A percentile compares a stretch with the other conserved stretches of the same genome.
Evolutionary conservation across 208 protist species (phyloP).

Genomic region (Crithidia mellificae): DNA sequence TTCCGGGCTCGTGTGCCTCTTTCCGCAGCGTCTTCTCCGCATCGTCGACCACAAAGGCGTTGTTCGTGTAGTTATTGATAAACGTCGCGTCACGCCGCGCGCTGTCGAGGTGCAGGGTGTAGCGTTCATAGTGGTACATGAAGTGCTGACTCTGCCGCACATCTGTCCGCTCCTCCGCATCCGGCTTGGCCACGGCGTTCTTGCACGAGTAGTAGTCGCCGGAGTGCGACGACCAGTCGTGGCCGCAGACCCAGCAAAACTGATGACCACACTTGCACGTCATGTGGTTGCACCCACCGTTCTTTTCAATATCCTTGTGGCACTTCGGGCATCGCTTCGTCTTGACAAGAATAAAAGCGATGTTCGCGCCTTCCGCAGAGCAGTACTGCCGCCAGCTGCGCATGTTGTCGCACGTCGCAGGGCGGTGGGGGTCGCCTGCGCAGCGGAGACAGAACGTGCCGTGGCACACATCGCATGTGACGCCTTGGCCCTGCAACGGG

Average conservation of each 20-base stretch:
- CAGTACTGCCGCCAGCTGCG: conserved; percentile 52
- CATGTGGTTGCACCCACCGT: conserved; percentile 93
- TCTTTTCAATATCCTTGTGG: conserved; percentile 85
- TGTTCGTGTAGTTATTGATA: neutral
- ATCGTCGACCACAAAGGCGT: neutral
- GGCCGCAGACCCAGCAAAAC: conserved; percentile 88
- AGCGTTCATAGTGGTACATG: conserved; percentile 30
- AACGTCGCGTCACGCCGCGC: conserved; percentile 14
- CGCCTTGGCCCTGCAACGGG: conserved; percentile 35
- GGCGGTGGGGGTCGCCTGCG: conserved; percentile 36
- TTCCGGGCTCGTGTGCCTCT: neutral
- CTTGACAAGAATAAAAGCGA: conserved; percentile 52
- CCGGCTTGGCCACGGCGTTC: conserved; percentile 1
- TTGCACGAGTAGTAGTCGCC: conserved; percentile 35
- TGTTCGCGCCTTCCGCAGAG: conserved; percentile 49
- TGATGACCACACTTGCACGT: conserved; percentile 78
- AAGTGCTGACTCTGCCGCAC: conserved; percentile 7
- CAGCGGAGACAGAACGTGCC: conserved; percentile 63
- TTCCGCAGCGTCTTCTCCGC: neutral
- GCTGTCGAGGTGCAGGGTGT: conserved; percentile 30
- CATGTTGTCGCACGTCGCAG: conserved; percentile 56
- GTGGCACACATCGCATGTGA: conserved; percentile 57
- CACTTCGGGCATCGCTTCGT: conserved; percentile 86
- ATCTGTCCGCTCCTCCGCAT: neutral
- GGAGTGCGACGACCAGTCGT: conserved; percentile 60